These are phyloP conservation scores for Cystofilobasidium ferigula DNA, from an alignment of 768 basidiomycete genomes.

Conservation along the genomic window DNA sequence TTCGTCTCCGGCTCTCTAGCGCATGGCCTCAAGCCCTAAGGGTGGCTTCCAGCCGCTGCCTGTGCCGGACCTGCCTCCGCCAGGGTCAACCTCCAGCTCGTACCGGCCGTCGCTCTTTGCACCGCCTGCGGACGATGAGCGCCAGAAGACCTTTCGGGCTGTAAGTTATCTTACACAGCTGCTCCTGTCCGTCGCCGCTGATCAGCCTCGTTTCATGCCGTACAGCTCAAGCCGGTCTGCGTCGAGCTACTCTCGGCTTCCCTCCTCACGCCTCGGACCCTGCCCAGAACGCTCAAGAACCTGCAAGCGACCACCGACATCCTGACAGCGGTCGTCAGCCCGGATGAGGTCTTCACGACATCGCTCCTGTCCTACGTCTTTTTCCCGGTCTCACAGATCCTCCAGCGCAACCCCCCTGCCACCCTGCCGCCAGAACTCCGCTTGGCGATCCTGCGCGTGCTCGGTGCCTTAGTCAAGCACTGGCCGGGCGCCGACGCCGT, in stretches of 20 bases:
- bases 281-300: conserved; percentile 45
- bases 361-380: conserved; percentile 71
- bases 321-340: conserved; percentile 44
- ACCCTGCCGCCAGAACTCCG: conserved; percentile 68
- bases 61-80: background rate
- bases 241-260: conserved; percentile 69
- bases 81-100: background rate
- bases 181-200: background rate
- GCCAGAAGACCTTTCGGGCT: background rate
- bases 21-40: background rate
- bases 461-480: conserved; percentile 52
- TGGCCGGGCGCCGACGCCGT: conserved; percentile 53
- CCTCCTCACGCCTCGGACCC: conserved; percentile 48
- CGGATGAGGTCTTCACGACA: conserved; percentile 43
- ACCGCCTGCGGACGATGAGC: background rate
- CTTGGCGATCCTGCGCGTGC: conserved; percentile 55
- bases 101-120: conserved; percentile 13
- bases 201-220: background rate
- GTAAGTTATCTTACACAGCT: background rate
- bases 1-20: too few species aligned
- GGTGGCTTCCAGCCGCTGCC: conserved; percentile 2
- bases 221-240: conserved; percentile 57
- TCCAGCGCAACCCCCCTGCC: conserved; percentile 60
- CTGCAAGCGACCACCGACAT: conserved; percentile 48
- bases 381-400: conserved; percentile 72